Conservation (phyloP, 371 early-diverging fungal genomes). For the Rhizomucor miehei region DNA sequence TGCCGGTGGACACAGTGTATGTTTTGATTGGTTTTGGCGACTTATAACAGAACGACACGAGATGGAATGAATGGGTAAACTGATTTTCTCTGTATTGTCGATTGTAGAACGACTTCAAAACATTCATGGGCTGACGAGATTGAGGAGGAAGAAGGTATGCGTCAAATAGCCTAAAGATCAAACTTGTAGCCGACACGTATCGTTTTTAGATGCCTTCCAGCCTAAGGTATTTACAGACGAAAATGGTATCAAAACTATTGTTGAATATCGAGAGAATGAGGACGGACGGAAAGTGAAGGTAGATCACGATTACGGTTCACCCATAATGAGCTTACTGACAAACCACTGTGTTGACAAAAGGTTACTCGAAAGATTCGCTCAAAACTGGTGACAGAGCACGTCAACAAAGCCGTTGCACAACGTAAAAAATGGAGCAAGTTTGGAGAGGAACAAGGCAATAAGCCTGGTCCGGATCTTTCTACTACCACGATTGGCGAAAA, state of each 20-base stretch:
- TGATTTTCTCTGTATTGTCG: not conserved
- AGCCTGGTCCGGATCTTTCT: conserved; percentile 83
- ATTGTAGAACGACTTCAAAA: conserved; percentile 25
- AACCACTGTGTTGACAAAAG: conserved; percentile 18
- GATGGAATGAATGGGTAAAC: not conserved
- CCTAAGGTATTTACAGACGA: conserved; percentile 66
- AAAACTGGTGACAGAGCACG: conserved; percentile 76
- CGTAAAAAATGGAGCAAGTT: conserved; percentile 89
- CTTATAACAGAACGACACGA: not conserved
- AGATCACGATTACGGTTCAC: conserved; percentile 2
- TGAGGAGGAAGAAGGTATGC: conserved; percentile 60
- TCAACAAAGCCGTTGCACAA: conserved; percentile 88
- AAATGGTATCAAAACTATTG: conserved; percentile 82
- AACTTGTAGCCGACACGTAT: not conserved
- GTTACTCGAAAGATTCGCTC: conserved; percentile 81
- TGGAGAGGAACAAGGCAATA: conserved; percentile 71
- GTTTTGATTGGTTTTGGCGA: not conserved
- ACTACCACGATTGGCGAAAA: conserved; percentile 91
- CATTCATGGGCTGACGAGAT: conserved; percentile 72
- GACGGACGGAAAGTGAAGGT: conserved; percentile 89
- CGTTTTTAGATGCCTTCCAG: conserved; percentile 36
- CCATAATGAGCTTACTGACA: not conserved
- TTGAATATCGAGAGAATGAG: conserved; percentile 80
- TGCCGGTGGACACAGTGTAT: conserved; percentile 30
- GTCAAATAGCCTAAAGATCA: not conserved